phyloP scores from a whole-genome alignment of 1,139 yeast genomes.

The Suhomyces guaymorum region DNA sequence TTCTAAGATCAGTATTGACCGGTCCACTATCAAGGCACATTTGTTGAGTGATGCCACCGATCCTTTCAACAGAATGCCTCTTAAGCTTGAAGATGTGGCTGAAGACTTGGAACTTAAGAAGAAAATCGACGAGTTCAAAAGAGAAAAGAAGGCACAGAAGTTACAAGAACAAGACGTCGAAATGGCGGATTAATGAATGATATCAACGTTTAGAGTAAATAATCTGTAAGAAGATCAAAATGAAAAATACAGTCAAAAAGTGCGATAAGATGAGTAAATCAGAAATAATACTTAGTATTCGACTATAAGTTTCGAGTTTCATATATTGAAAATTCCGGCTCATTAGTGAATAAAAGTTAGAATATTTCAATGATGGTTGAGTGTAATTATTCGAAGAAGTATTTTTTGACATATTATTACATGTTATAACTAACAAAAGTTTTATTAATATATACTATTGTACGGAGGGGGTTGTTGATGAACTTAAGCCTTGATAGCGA shows the following conservation, averaged over 20 bases:
- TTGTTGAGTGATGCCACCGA: constrained; percentile 92
- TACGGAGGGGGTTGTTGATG: constrained; percentile 11
- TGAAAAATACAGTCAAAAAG: too few species aligned
- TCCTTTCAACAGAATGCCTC: constrained; percentile 93
- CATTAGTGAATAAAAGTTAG: too few species aligned
- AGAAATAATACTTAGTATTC: too few species aligned
- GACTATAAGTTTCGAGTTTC: too few species aligned
- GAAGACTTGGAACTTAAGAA: constrained; percentile 70
- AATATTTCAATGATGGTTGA: too few species aligned
- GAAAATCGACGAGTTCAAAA: constrained; percentile 61
- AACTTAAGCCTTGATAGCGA: constrained; percentile 94
- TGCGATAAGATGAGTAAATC: too few species aligned
- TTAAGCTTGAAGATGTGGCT: constrained; percentile 81
- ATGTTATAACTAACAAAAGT: constrained; percentile 10
- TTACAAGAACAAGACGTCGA: constrained; percentile 19
- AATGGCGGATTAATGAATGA: constrained; percentile 17
- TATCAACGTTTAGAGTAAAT: too few species aligned
- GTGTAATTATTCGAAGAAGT: not conserved
- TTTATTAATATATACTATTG: constrained; percentile 11
- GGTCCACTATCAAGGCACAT: constrained; percentile 92
- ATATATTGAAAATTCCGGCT: too few species aligned
- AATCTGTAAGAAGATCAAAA: too few species aligned
- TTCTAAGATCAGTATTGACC: constrained; percentile 79
- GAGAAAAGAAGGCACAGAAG: constrained; percentile 30
- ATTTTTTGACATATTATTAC: not conserved